A percentile compares a stretch with the other conserved stretches of the same genome.
Conservation (phyloP, 441 rosid genomes). For the Syzygium syzygioides region DNA sequence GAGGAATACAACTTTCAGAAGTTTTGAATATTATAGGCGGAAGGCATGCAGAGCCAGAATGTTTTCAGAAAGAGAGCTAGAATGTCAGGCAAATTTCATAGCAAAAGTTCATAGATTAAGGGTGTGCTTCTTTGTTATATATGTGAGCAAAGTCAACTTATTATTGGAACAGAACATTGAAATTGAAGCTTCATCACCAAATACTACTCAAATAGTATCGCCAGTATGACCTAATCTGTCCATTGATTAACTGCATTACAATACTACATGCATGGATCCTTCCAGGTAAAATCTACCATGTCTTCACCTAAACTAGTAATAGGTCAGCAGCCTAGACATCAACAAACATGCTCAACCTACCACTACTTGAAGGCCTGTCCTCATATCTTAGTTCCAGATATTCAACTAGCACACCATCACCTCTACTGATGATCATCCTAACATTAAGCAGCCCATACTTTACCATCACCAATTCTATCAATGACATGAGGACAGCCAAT, state of each 20-base stretch:
- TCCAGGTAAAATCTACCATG: background rate
- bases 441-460: background rate
- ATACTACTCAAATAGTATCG: background rate
- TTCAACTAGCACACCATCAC: background rate
- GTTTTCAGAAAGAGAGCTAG: background rate
- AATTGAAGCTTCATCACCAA: background rate
- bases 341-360: background rate
- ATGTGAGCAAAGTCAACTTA: background rate
- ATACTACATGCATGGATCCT: background rate
- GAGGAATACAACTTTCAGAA: constrained; percentile 5
- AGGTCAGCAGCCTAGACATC: background rate
- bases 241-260: background rate
- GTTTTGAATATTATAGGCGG: background rate
- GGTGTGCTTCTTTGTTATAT: background rate
- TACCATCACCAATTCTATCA: background rate
- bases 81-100: background rate
- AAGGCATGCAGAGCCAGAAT: background rate
- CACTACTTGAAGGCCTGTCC: background rate
- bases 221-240: background rate
- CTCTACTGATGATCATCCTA: background rate
- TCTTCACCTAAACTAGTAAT: background rate
- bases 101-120: background rate
- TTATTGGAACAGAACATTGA: background rate
- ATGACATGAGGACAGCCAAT: background rate
- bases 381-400: background rate